phyloP scores from a whole-genome alignment of 23 red algal genomes.

The Gracilaria domingensis region DNA sequence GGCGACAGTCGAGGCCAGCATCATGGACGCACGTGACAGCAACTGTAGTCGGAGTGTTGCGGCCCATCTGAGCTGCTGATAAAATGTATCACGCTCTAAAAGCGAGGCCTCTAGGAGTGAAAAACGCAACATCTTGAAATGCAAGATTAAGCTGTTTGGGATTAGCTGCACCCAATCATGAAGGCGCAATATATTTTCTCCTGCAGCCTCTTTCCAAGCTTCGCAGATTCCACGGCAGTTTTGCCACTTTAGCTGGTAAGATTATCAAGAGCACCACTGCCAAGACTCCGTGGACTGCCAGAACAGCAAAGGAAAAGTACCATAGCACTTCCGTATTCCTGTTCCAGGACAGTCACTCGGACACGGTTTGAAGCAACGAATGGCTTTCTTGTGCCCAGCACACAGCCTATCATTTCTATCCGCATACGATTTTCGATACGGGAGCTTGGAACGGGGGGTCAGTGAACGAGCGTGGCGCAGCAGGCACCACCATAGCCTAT shows the following conservation, averaged over 20 bases:
- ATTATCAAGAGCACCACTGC: background rate
- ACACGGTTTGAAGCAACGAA: too few species aligned
- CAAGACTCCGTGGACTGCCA: background rate
- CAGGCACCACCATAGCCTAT: too few species aligned
- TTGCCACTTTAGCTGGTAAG: too few species aligned
- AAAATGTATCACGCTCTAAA: slow-evolving; percentile 3
- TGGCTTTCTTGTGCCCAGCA: too few species aligned
- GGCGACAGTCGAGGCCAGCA: slow-evolving; percentile 85
- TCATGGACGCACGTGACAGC: slow-evolving; percentile 86
- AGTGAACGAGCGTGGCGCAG: too few species aligned
- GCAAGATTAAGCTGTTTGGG: background rate
- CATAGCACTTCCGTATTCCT: background rate
- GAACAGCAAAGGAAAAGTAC: background rate
- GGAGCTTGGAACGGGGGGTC: too few species aligned
- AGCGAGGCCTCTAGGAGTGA: background rate
- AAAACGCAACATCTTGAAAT: slow-evolving; percentile 15
- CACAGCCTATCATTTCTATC: too few species aligned
- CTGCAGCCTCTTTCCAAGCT: background rate
- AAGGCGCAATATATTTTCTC: background rate
- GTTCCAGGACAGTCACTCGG: too few species aligned
- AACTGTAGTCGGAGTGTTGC: background rate
- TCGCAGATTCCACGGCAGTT: slow-evolving; percentile 19
- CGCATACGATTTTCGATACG: too few species aligned
- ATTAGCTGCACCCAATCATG: background rate
- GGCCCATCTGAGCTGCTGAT: background rate